Percentiles rank a stretch among this genome's conserved stretches.
Conservation (phyloP, 352 stramenopile species). For the Phytopythium aichiense region DNA sequence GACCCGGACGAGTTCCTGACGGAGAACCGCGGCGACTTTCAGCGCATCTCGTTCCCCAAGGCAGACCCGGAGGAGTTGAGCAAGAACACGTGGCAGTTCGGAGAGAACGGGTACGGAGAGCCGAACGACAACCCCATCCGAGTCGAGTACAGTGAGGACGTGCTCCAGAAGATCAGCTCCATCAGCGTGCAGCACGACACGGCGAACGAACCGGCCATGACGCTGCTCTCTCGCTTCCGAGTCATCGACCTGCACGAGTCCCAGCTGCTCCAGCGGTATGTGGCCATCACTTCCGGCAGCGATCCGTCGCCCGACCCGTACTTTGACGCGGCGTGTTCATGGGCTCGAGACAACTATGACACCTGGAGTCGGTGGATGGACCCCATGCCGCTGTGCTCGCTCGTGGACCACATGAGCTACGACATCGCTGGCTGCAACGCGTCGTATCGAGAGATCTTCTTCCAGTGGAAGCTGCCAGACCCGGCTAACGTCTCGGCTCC, state of each 20-base stretch:
- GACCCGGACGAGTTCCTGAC: constrained; percentile 14
- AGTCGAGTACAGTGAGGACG: constrained; percentile 31
- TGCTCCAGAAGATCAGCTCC: constrained; percentile 30
- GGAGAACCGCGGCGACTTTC: constrained; percentile 6
- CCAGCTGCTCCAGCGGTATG: constrained; percentile 27
- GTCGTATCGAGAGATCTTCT: constrained; percentile 8
- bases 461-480: constrained; percentile 13
- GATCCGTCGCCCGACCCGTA: constrained; percentile 17
- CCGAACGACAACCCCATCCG: constrained; percentile 35
- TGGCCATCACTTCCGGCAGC: constrained; percentile 1
- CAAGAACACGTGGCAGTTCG: constrained; percentile 15
- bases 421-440: constrained; percentile 9
- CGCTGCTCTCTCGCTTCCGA: constrained; percentile 25
- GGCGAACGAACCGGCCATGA: constrained; percentile 8
- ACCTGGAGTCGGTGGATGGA: constrained; percentile 12
- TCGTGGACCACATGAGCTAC: constrained; percentile 14
- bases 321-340: constrained; percentile 27
- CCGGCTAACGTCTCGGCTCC: constrained; percentile 15
- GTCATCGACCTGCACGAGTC: constrained; percentile 34
- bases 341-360: constrained; percentile 21
- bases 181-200: constrained; percentile 10
- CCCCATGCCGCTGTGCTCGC: constrained; percentile 6
- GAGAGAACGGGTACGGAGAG: constrained; percentile 4
- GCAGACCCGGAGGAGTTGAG: background rate
- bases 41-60: constrained; percentile 12